Conservation (phyloP, 495 filamentous ascomycete species). For the Cairneyella variabilis region DNA sequence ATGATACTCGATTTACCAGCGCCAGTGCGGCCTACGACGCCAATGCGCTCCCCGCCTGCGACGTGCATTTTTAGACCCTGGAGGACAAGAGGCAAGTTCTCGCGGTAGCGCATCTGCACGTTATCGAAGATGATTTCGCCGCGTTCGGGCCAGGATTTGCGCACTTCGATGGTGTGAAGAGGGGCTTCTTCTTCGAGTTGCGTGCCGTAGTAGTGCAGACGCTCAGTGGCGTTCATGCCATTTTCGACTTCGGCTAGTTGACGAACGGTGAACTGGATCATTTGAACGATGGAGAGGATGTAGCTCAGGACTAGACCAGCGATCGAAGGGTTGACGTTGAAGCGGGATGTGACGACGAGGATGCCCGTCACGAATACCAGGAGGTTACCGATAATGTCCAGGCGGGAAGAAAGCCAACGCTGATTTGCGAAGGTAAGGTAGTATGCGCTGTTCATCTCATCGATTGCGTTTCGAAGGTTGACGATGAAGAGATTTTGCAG, state of each 20-base stretch:
- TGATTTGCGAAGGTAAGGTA: conserved; percentile 93
- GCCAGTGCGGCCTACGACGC: conserved; percentile 89
- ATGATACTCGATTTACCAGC: conserved; percentile 96
- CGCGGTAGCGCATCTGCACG: conserved; percentile 88
- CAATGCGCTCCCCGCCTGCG: conserved; percentile 81
- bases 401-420: conserved; percentile 79
- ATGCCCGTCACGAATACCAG: conserved; percentile 86
- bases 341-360: conserved; percentile 90
- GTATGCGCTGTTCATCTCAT: conserved; percentile 90
- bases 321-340: conserved; percentile 78
- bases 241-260: conserved; percentile 97
- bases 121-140: conserved; percentile 83
- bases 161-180: conserved; percentile 64
- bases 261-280: conserved; percentile 92
- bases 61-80: conserved; percentile 75
- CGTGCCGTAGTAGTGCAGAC: conserved; percentile 88
- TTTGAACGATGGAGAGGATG: conserved; percentile 89
- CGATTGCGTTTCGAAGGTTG: conserved; percentile 67
- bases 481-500: conserved; percentile 66
- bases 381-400: conserved; percentile 77
- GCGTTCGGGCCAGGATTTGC: conserved; percentile 71
- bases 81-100: conserved; percentile 77
- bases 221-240: conserved; percentile 94
- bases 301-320: conserved; percentile 86
- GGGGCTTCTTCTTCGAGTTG: conserved; percentile 85